Percentiles rank a stretch among this genome's conserved stretches.
Conservation (phyloP, 148 eudicot genomes). For the Dianthus caryophyllus region DNA sequence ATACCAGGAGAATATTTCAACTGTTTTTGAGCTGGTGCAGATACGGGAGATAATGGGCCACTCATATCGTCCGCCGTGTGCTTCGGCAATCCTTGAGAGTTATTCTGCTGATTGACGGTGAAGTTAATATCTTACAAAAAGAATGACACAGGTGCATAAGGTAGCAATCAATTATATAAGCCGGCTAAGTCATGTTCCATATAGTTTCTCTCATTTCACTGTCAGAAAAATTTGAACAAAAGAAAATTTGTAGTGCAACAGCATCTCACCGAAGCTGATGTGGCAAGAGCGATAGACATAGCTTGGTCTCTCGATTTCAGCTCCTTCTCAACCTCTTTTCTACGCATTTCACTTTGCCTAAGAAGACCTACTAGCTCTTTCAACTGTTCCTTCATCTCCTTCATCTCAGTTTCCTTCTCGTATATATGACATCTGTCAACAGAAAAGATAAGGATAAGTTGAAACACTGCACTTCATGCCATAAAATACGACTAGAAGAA, state of each 20-base stretch:
- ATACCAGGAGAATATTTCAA: conserved; percentile 91
- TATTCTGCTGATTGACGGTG: conserved; percentile 41
- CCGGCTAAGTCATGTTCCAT: background rate
- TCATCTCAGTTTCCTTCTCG: conserved; percentile 76
- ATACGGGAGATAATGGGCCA: conserved; percentile 71
- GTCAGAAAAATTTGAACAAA: background rate
- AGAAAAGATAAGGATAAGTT: conserved; percentile 4
- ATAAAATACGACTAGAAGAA: background rate
- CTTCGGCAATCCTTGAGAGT: conserved; percentile 51
- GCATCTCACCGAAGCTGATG: conserved; percentile 58
- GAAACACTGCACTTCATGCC: conserved; percentile 7
- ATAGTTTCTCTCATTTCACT: background rate
- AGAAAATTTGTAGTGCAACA: conserved; percentile 3
- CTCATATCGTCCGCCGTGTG: conserved; percentile 65
- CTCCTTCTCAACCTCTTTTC: conserved; percentile 94
- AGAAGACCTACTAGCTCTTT: conserved; percentile 84
- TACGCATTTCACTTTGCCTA: conserved; percentile 83
- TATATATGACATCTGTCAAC: conserved; percentile 68
- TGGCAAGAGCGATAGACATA: conserved; percentile 56
- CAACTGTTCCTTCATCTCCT: conserved; percentile 90
- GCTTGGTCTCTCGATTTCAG: conserved; percentile 84
- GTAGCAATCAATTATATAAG: conserved; percentile 4
- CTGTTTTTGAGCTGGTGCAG: conserved; percentile 87
- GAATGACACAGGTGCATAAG: conserved; percentile 2
- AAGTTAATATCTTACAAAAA: background rate